These are phyloP conservation scores for Omphalotus guepiniiformis DNA, from an alignment of 768 basidiomycete species.

Conservation along the genomic window DNA sequence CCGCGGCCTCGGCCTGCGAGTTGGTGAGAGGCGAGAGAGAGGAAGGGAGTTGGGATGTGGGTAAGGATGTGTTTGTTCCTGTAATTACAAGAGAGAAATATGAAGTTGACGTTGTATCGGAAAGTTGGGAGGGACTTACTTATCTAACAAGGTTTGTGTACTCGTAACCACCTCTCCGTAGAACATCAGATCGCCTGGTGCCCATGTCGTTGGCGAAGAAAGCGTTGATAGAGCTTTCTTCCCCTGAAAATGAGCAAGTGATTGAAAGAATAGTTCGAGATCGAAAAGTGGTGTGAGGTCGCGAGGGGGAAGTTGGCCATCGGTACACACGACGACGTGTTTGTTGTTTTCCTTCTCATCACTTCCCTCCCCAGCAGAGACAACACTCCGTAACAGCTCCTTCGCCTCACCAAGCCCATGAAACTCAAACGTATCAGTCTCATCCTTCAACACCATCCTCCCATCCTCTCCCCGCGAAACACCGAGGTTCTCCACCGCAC, in stretches of 20 bases:
- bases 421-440: constrained; percentile 69
- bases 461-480: constrained; percentile 25
- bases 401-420: constrained; percentile 33
- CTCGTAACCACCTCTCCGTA: constrained; percentile 91
- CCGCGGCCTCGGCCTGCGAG: constrained; percentile 87
- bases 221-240: constrained; percentile 18
- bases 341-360: constrained; percentile 22
- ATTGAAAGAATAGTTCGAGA: constrained; percentile 52
- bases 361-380: constrained; percentile 20
- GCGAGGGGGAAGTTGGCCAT: constrained; percentile 41
- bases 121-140: constrained; percentile 45
- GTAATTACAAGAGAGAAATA: constrained; percentile 3
- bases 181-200: constrained; percentile 72
- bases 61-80: constrained; percentile 78
- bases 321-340: constrained; percentile 49
- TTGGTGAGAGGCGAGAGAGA: constrained; percentile 86
- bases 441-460: constrained; percentile 49
- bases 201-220: constrained; percentile 34
- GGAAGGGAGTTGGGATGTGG: constrained; percentile 65
- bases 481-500: constrained; percentile 32
- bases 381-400: constrained; percentile 31
- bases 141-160: constrained; percentile 93
- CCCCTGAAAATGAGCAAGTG: constrained; percentile 35
- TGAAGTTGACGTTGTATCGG: constrained; percentile 2
- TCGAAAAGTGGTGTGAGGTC: constrained; percentile 74